phyloP scores from a whole-genome alignment of 139 green algal genomes.

The Coccomyxa sp. region DNA sequence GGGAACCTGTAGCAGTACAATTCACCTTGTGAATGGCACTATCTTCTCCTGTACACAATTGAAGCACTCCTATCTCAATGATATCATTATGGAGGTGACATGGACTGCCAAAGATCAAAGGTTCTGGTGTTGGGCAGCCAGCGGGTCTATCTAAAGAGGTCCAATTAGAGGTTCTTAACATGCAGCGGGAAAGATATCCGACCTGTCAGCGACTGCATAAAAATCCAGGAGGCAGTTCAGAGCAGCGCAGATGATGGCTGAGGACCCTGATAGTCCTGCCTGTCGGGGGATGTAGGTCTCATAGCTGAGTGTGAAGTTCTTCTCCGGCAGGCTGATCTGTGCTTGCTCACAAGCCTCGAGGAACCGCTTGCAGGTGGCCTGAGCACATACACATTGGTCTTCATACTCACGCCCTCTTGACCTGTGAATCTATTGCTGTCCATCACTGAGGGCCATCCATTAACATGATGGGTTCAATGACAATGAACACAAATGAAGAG shows the following conservation, averaged over 20 bases:
- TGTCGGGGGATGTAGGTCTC: conserved; percentile 83
- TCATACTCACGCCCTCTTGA: background rate
- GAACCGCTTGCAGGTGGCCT: conserved; percentile 71
- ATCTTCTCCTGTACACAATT: too few species aligned
- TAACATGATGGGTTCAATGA: too few species aligned
- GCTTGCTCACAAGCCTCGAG: conserved; percentile 47
- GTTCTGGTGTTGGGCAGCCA: too few species aligned
- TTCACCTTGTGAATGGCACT: background rate
- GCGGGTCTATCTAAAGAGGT: too few species aligned
- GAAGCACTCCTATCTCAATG: too few species aligned
- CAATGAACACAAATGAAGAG: too few species aligned
- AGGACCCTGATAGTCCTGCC: conserved; percentile 79
- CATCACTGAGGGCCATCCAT: too few species aligned
- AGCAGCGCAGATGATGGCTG: conserved; percentile 75
- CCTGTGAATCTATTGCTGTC: background rate
- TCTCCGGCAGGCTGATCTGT: conserved; percentile 36
- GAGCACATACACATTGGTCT: background rate
- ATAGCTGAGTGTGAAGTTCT: conserved; percentile 74
- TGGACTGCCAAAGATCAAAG: too few species aligned
- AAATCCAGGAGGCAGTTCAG: conserved; percentile 79
- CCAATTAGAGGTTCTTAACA: too few species aligned
- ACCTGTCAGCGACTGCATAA: conserved; percentile 49
- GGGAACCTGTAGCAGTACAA: conserved; percentile 33
- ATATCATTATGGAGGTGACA: too few species aligned
- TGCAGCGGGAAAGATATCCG: background rate